Evolutionary conservation across 768 basidiomycete species (phyloP), one percentile per base, ranked within the genome.

Genomic region (Lentinus brumalis): DNA sequence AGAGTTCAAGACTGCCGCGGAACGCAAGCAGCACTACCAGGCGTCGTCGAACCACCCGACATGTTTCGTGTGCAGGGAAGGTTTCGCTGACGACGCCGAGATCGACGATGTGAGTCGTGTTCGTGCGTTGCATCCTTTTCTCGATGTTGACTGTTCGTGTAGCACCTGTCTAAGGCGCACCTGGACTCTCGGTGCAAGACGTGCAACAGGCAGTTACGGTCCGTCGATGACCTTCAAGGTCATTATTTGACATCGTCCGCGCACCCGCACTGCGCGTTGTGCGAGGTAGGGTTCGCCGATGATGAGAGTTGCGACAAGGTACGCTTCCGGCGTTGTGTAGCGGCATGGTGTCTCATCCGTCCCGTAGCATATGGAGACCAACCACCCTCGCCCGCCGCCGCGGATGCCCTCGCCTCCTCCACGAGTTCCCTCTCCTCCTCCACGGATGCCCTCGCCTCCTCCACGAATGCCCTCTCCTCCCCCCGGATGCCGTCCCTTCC

Each of bases 221-320:
- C 57, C 0, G 50, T 31, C 0, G 57, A 54, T 3, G 60, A 61
- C 5, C 50, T 67, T n/a, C 50, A 57, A 31, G 16, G 32, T 6
- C 66, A 67, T 49, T 67, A 57, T 38, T n/a, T 50, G 11, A 47
- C 49, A 26, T 67, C 65, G 40, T 44, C 63, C 0, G 50, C 52
- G 11, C 70, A 71, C 49, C 70, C 68, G 1, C 64, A 59, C 18
- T 71, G 70, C 32, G 56, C 60, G 5, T 2, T 53, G 3, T 71
- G 70, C 41, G 60, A 62, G 16, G 50, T 68, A 18, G 68, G 68
- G 12, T 71, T 71, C 53, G 29, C 51, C 18, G 63, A 62, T 18
- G 59, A 65, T 15, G 57, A 30, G 1, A 53, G 44, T 0, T 63
- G 67, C 51, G 56, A 63, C 32, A 63, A 61, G 62, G 68, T 67